Base-by-base conservation (phyloP, 75 land plant genomes). In the Cunninghamia lanceolata region DNA sequence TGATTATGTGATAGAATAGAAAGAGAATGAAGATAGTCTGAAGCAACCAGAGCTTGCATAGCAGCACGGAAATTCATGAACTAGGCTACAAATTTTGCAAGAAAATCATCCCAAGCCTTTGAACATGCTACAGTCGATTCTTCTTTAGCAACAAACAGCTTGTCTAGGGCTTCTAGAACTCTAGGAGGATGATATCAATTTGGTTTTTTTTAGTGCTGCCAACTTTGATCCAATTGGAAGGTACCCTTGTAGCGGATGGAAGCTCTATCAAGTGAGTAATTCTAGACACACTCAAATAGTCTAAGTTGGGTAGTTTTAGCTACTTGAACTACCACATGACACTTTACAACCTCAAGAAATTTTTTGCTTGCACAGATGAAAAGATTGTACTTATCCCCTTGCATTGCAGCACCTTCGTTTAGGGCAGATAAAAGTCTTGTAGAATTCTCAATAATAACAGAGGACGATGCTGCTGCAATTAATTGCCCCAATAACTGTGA, bases 141-240 rank as follows among this genome's bases (percentile, higher is more conserved):
- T 84, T 98, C 99, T 82, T 93, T 98, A 70, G 96, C 96, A 85
- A 98, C 86, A 53, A 91, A 85, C 68, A 98, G 89, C 45, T 88
- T 85, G 81, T 98, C 99, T 86, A 96, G 85, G 79, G 95, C 93
- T 85, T 83, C 86, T 81, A 92, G 75, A 35, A 98, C 99, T 85
- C 96, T 99, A 32, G 99, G 99, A 70, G 99, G 94, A 83, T 98
- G 99, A 88, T 94, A 98, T 11, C 99, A 90, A 36, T 92, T 87
- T 47, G 91, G n/a, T n/a, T 87, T 70, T 94, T 96, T 88, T 96
- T 98, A 9, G 99, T 98, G 83, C 95, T 98, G 89, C 86, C 91
- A n/a, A 98, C 88, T 87, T 95, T 98, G 34, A 95, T 86, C 99
- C 99, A 98, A 74, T 90, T 88, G 19, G 89, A 85, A 66, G 99